A percentile compares a stretch with the other conserved stretches of the same genome.
phyloP scores from a whole-genome alignment of 1,139 yeast species.

The Geotrichum citri-aurantii region DNA sequence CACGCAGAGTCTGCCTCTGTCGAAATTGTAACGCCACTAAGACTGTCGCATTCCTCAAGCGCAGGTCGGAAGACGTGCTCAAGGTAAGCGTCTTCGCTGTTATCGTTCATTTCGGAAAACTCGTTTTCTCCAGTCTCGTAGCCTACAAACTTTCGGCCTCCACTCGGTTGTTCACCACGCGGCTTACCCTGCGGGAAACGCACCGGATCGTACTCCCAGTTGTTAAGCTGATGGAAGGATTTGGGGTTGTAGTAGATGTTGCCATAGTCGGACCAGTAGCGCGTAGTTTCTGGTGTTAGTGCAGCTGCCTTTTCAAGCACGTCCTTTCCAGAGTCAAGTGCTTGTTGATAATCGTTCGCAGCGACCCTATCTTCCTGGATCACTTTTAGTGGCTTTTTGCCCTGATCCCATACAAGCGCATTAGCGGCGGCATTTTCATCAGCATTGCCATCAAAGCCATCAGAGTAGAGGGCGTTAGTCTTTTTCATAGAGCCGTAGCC shows the following conservation, averaged over 20 bases:
- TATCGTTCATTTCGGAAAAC: constrained; percentile 36
- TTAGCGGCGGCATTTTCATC: constrained; percentile 16
- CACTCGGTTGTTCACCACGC: constrained; percentile 35
- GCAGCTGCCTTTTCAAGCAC: constrained; percentile 21
- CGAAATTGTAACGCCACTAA: constrained; percentile 63
- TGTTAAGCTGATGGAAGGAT: constrained; percentile 47
- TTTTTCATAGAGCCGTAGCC: constrained; percentile 35
- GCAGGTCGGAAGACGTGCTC: constrained; percentile 55
- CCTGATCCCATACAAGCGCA: constrained; percentile 15
- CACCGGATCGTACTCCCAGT: constrained; percentile 50
- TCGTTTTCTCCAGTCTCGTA: constrained; percentile 47
- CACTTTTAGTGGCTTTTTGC: constrained; percentile 9
- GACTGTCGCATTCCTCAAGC: constrained; percentile 71
- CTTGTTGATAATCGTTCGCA: constrained; percentile 55
- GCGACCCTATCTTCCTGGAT: constrained; percentile 31
- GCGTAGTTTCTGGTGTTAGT: constrained; percentile 43
- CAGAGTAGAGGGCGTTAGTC: constrained; percentile 23
- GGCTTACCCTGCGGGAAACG: constrained; percentile 40
- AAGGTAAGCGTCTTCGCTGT: constrained; percentile 43
- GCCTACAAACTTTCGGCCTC: constrained; percentile 37
- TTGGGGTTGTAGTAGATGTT: constrained; percentile 62
- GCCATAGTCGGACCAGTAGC: constrained; percentile 79
- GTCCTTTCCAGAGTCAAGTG: constrained; percentile 48
- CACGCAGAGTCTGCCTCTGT: constrained; percentile 73
- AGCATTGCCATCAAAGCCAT: constrained; percentile 21